Conservation (phyloP, 352 stramenopile genomes). For the Phytophthora pistaciae region DNA sequence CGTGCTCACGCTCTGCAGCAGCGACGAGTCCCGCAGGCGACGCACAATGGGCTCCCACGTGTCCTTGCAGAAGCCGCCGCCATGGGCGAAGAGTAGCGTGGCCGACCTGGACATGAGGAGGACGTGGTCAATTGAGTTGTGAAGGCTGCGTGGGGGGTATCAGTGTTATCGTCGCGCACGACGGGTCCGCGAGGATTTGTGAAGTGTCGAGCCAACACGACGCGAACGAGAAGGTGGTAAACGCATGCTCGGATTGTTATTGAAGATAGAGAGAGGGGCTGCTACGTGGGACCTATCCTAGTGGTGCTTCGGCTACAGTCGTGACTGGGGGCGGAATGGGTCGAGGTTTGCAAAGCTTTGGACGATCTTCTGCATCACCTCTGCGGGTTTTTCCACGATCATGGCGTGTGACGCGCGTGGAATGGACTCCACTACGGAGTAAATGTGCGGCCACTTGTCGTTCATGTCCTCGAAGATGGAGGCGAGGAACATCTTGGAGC, state of each 20-base stretch:
- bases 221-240: constrained; percentile 7
- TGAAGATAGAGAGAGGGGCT: neutral
- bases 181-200: neutral
- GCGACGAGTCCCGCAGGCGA: constrained; percentile 37
- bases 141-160: neutral
- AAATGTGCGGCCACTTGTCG: constrained; percentile 35
- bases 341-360: constrained; percentile 34
- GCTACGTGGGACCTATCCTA: constrained; percentile 5
- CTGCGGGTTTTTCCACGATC: constrained; percentile 48
- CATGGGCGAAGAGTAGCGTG: constrained; percentile 63
- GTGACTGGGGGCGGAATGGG: constrained; percentile 11
- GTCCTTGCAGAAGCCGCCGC: constrained; percentile 55
- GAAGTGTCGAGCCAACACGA: constrained; percentile 13
- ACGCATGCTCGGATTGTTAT: constrained; percentile 21
- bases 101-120: constrained; percentile 23
- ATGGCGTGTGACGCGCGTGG: constrained; percentile 41
- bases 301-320: constrained; percentile 19
- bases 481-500: constrained; percentile 42
- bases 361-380: constrained; percentile 37
- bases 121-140: constrained; percentile 16
- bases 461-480: constrained; percentile 28
- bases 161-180: neutral
- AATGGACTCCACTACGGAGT: constrained; percentile 34
- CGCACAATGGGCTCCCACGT: constrained; percentile 57
- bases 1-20: constrained; percentile 30